Base-by-base conservation (phyloP, 176 grass and related monocot genomes). In the Urochloa ruziziensis region DNA sequence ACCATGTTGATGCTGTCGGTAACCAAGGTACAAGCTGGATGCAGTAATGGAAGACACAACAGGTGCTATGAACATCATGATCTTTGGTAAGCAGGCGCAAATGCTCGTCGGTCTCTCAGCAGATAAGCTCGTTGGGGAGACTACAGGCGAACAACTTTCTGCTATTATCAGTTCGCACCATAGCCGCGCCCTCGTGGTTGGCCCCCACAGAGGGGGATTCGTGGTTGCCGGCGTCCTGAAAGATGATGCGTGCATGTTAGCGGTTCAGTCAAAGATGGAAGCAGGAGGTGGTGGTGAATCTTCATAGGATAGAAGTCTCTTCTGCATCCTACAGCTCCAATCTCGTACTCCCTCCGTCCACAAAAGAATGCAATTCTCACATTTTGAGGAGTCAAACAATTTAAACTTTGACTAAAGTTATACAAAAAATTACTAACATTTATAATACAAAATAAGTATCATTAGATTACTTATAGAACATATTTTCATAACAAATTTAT, bases 21-120 rank as follows among this genome's bases (percentile, higher is more conserved):
- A 78, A 7, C n/a, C 23, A 78, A 84, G 65, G 39, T 85, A 85
- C 43, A 86, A 80, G 67, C 43, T 86, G 67, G 17, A 86, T 63
- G 75, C 56, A 5, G 4, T 52, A 11, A 47, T 63, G 6, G 42
- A 62, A 71, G 83, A 86, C 25, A 6, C 2, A 0, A 86, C 53
- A 9, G 75, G 56, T 0, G 29, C 53, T 19, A 62, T 79, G 75
- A 63, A 80, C 18, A 14, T 80, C 23, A 63, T 86, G 75, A 86
- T 80, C 33, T 80, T 80, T 39, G 51, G 9, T 71, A 30, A 39
- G 1, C 2, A 9, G 3, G 43, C 54, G 1, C 4, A 32, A 15
- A 19, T 19, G 21, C 23, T 73, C 29, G 6, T 80, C 1, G 32
- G 56, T 52, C 12, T 11, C 9, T 0, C 40, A 2, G 57, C 67